A percentile compares a stretch with the other conserved stretches of the same genome.
phyloP scores from a whole-genome alignment of 371 early-diverging fungal species.

The Phascolomyces articulosus region DNA sequence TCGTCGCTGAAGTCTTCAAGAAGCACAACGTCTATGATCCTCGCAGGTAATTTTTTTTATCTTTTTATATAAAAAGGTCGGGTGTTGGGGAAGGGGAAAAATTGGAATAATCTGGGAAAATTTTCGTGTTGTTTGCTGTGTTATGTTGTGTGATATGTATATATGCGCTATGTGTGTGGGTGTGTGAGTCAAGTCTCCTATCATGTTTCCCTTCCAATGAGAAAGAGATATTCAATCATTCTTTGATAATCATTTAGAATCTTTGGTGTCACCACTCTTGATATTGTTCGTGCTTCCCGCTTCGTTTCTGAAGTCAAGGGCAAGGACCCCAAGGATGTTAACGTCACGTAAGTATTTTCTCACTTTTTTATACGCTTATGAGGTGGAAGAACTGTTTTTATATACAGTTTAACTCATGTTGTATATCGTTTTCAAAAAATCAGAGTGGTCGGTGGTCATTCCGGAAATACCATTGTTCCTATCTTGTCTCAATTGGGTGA shows the following conservation, averaged over 20 bases:
- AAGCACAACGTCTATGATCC: slow-evolving; percentile 79
- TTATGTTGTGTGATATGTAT: no score
- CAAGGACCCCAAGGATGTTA: slow-evolving; percentile 18
- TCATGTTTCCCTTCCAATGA: no score
- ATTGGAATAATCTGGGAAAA: not conserved
- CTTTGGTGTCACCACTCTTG: slow-evolving; percentile 92
- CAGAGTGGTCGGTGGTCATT: slow-evolving; percentile 94
- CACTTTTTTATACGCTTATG: no score
- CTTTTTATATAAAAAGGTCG: not conserved
- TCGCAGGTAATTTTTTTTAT: slow-evolving; percentile 58
- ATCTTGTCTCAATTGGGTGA: slow-evolving; percentile 70
- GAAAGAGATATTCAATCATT: not conserved
- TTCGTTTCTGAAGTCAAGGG: slow-evolving; percentile 71
- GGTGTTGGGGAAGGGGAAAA: not conserved
- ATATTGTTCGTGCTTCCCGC: slow-evolving; percentile 86
- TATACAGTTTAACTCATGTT: no score
- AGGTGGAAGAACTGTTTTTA: no score
- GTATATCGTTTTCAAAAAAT: no score
- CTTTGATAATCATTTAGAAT: slow-evolving; percentile 39
- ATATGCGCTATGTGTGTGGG: not conserved
- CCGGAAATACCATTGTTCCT: slow-evolving; percentile 89
- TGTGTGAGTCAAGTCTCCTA: no score
- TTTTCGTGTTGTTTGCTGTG: not conserved
- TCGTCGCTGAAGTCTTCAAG: slow-evolving; percentile 86
- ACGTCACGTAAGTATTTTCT: slow-evolving; percentile 8